Conservation (phyloP, 345 rosid species). For the Bruguiera parviflora region DNA sequence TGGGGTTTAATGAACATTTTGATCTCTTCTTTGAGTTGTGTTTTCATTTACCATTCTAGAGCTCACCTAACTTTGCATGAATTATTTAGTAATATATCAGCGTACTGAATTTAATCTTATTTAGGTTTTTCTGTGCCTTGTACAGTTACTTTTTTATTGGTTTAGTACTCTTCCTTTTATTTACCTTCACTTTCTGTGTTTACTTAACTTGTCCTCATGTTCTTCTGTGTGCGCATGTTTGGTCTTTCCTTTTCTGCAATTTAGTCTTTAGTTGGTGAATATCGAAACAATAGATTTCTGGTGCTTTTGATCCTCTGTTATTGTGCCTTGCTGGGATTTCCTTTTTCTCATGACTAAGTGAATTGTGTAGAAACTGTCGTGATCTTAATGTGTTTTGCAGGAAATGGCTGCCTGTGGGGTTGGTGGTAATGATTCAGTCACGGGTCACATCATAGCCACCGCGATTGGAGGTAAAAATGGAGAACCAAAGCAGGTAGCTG, state of each 20-base stretch:
- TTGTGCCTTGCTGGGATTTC: not conserved
- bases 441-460: slow-evolving; percentile 82
- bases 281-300: not conserved
- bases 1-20: not conserved
- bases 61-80: not conserved
- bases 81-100: not conserved
- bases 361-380: not conserved
- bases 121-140: not conserved
- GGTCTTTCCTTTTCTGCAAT: not conserved
- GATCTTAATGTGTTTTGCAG: slow-evolving; percentile 32
- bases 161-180: not conserved
- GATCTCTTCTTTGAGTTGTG: not conserved
- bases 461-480: slow-evolving; percentile 90
- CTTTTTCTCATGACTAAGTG: not conserved
- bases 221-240: not conserved
- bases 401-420: slow-evolving; percentile 66
- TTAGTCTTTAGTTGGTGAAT: not conserved
- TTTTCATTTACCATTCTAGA: not conserved
- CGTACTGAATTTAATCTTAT: not conserved
- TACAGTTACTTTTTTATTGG: not conserved
- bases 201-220: not conserved
- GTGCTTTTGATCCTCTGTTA: not conserved
- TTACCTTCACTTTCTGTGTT: not conserved
- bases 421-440: slow-evolving; percentile 68
- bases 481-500: slow-evolving; percentile 69